These are phyloP conservation scores for Serendipita vermifera DNA, from an alignment of 768 basidiomycete genomes.

Conservation along the genomic window DNA sequence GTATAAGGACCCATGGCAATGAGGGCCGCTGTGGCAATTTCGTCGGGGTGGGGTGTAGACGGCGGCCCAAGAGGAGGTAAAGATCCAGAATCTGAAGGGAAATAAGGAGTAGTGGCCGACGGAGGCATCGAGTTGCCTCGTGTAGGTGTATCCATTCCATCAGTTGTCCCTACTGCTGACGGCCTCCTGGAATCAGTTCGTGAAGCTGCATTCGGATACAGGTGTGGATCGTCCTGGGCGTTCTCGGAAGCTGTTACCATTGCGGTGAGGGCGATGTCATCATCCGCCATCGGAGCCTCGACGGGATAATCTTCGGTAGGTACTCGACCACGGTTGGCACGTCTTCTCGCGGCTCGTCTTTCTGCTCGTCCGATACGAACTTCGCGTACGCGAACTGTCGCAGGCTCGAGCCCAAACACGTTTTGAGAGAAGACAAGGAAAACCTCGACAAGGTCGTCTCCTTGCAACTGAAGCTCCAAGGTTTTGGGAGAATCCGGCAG, in stretches of 20 bases:
- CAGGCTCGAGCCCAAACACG: slow-evolving; percentile 84
- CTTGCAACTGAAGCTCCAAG: slow-evolving; percentile 74
- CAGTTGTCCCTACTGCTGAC: slow-evolving; percentile 29
- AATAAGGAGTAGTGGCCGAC: neutral
- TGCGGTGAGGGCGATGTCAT: slow-evolving; percentile 15
- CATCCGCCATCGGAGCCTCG: slow-evolving; percentile 27
- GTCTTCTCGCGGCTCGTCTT: slow-evolving; percentile 66
- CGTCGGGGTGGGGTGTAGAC: slow-evolving; percentile 42
- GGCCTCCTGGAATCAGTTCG: slow-evolving; percentile 14
- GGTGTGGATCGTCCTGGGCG: slow-evolving; percentile 37
- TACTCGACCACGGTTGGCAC: slow-evolving; percentile 24
- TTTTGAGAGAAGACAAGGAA: slow-evolving; percentile 86
- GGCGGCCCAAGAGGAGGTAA: slow-evolving; percentile 17
- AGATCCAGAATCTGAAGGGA: neutral
- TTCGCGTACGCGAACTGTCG: slow-evolving; percentile 87
- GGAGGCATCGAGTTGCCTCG: neutral
- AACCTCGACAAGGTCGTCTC: slow-evolving; percentile 84
- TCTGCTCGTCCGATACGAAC: slow-evolving; percentile 84
- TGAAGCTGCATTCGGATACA: slow-evolving; percentile 17
- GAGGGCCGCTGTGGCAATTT: slow-evolving; percentile 51
- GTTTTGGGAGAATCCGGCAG: slow-evolving; percentile 82
- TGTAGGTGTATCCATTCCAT: neutral
- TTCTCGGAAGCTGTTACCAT: slow-evolving; percentile 33
- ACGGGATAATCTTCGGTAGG: slow-evolving; percentile 47
- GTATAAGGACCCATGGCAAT: slow-evolving; percentile 73